Conservation (phyloP, 2,329 filamentous ascomycete genomes). For the Nemania diffusa region DNA sequence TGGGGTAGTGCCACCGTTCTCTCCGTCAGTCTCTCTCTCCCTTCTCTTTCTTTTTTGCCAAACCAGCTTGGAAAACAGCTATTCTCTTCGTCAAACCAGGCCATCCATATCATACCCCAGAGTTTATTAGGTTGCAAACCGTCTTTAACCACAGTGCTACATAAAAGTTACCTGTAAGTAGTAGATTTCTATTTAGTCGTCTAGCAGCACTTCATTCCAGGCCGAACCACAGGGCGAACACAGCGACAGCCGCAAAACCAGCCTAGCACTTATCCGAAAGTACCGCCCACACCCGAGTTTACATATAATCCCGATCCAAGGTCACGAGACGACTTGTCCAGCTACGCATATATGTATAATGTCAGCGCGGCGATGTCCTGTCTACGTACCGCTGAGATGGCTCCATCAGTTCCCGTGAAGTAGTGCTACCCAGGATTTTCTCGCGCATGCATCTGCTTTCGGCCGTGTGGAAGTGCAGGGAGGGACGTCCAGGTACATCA, state of each 20-base stretch:
- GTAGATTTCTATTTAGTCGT: slow-evolving; percentile 17
- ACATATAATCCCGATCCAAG: slow-evolving; percentile 11
- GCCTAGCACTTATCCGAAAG: slow-evolving; percentile 13
- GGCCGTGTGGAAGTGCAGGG: slow-evolving; percentile 25
- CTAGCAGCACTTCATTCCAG: slow-evolving; percentile 15
- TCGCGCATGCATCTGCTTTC: slow-evolving; percentile 17
- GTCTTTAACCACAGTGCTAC: slow-evolving; percentile 1
- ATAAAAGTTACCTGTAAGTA: slow-evolving; percentile 32
- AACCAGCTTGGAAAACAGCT: slow-evolving; percentile 43
- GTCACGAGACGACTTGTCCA: slow-evolving; percentile 8
- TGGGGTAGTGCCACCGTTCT: slow-evolving; percentile 47
- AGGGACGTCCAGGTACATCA: slow-evolving; percentile 34
- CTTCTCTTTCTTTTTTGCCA: slow-evolving; percentile 49
- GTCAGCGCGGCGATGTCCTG: slow-evolving; percentile 18
- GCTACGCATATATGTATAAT: too few species aligned
- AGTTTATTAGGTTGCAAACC: slow-evolving; percentile 1
- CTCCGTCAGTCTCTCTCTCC: slow-evolving; percentile 42
- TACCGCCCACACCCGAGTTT: slow-evolving; percentile 1
- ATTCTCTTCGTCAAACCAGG: slow-evolving; percentile 32
- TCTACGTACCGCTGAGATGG: slow-evolving; percentile 28
- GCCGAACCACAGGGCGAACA: neutral
- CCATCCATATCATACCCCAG: slow-evolving; percentile 33
- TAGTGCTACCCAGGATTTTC: slow-evolving; percentile 34
- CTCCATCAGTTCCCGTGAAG: slow-evolving; percentile 31
- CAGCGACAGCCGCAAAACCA: slow-evolving; percentile 7